Evolutionary conservation across 306 rosid species (phyloP), one percentile per base, ranked within the genome.

Genomic region (Malus fusca): DNA sequence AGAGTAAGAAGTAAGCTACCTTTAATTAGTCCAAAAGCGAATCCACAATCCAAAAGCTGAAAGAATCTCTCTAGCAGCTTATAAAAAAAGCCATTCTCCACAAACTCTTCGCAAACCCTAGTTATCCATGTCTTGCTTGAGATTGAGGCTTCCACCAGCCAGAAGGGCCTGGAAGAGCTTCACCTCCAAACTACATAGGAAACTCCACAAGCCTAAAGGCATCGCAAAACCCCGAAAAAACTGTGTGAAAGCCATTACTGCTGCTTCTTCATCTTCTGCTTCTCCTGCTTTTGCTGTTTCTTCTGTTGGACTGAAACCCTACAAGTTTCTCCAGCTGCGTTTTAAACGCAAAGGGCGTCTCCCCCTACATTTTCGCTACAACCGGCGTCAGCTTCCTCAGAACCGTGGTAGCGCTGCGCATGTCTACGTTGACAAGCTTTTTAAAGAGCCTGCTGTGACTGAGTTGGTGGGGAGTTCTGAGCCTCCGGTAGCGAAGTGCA

Each of bases 381-480:
- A 12, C 11, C 37, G 11, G 11, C 43, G 14, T 6, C 72, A 73
- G 18, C 69, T 23, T 30, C 76, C 43, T 3, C 68, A 11, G 15
- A 19, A n/a, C 6, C 10, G 18, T 37, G 43, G 8, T 12, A 6
- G 8, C 67, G 74, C 74, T 56, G 80, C 82, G 1, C 86, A 85
- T 79, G 85, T 91, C 8, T 89, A 84, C 55, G 81, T 86, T 26
- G 97, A 91, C 74, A 89, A 86, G 78, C 88, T 91, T 73, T 88
- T 88, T 22, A 85, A 75, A 69, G 90, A 79, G 74, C 85, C 88
- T 76, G 37, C 89, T 62, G 33, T 79, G 2, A 44, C 68, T 59
- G 77, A 77, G 44, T 64, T 51, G 19, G 82, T 71, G 67, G 77
- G 51, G 64, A 55, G 64, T 19, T 30, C 69, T 79, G 81, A 68